A percentile compares a stretch with the other conserved stretches of the same genome.
Conservation (phyloP, 768 basidiomycete species). For the Suillus lakei region DNA sequence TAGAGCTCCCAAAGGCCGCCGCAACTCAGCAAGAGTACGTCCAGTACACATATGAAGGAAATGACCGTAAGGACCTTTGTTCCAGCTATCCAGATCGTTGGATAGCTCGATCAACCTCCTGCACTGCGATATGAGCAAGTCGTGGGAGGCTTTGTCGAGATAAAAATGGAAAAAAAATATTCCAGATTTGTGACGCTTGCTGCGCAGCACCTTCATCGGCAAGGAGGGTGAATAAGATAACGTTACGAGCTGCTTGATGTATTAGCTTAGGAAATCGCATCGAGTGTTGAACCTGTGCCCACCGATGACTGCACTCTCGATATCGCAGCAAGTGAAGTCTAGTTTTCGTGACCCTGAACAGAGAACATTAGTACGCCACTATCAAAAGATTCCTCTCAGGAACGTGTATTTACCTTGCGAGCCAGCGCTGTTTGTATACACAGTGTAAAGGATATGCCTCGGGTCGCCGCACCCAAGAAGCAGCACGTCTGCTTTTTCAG, state of each 20-base stretch:
- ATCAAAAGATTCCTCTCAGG: not conserved
- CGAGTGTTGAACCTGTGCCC: not conserved
- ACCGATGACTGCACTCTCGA: constrained; percentile 35
- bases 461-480: constrained; percentile 65
- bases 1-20: constrained; percentile 27
- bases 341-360: constrained; percentile 27
- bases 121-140: constrained; percentile 33
- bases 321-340: constrained; percentile 35
- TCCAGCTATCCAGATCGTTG: constrained; percentile 26
- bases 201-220: constrained; percentile 26
- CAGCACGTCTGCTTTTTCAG: constrained; percentile 50
- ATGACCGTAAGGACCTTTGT: constrained; percentile 29
- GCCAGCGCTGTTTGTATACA: constrained; percentile 25
- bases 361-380: not conserved
- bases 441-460: constrained; percentile 55
- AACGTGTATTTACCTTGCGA: not conserved
- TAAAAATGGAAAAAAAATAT: constrained; percentile 36
- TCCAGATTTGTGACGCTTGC: constrained; percentile 28
- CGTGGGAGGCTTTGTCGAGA: constrained; percentile 26
- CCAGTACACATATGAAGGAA: constrained; percentile 29
- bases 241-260: constrained; percentile 28
- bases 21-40: constrained; percentile 27
- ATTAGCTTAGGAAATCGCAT: not conserved
- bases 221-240: constrained; percentile 31
- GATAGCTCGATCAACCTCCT: constrained; percentile 24